A percentile compares a stretch with the other conserved stretches of the same genome.
These are phyloP conservation scores for Cyclotella sp. DNA, from an alignment of 108 stramenopile species.

Conservation along the genomic window DNA sequence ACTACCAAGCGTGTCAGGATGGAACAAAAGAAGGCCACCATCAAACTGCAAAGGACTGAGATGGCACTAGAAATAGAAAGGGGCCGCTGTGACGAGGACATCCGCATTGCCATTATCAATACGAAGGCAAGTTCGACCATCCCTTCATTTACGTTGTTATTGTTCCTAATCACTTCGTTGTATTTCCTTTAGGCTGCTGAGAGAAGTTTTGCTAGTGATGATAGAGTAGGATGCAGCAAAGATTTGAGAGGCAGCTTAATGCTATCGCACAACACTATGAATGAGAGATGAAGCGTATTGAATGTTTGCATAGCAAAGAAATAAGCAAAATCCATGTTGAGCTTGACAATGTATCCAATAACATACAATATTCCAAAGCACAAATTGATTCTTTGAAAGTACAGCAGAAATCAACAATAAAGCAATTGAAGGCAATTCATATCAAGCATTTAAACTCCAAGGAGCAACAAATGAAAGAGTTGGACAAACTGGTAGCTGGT, in stretches of 20 bases:
- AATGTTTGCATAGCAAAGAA: not conserved
- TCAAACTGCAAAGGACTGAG: not conserved
- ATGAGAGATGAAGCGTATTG: too few species aligned
- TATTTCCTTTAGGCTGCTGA: too few species aligned
- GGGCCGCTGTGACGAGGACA: not conserved
- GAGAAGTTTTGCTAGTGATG: too few species aligned
- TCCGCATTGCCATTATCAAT: not conserved
- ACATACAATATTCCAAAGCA: not conserved
- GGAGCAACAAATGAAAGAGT: not conserved
- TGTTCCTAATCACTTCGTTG: too few species aligned
- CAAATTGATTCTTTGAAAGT: not conserved
- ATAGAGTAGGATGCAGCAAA: too few species aligned
- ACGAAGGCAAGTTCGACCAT: not conserved
- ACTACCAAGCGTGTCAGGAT: too few species aligned
- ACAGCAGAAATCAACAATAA: not conserved
- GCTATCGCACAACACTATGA: too few species aligned
- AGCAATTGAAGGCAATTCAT: not conserved
- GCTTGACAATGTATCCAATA: not conserved
- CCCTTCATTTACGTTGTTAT: not conserved
- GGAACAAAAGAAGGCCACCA: not conserved
- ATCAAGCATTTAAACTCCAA: not conserved
- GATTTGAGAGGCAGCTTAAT: too few species aligned
- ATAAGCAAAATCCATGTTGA: not conserved
- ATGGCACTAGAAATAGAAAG: not conserved
- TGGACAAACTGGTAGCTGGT: not conserved